Percentiles rank a stretch among this genome's conserved stretches.
Conservation (phyloP, 2,329 filamentous ascomycete genomes). For the Pseudogymnoascus sp. region DNA sequence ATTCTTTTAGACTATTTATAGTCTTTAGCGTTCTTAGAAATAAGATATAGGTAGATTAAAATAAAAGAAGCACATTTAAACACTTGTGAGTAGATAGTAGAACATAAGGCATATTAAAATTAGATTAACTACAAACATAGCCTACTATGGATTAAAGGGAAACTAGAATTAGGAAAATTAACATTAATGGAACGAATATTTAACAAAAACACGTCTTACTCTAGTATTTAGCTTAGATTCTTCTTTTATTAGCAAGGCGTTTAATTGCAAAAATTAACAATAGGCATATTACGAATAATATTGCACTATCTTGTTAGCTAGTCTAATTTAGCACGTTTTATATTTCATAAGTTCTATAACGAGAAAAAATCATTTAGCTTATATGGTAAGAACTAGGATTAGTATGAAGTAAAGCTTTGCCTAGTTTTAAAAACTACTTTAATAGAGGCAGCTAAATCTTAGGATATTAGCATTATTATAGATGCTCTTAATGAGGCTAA, state of each 20-base stretch:
- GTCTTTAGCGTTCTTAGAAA: conserved; percentile 27
- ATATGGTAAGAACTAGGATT: conserved; percentile 11
- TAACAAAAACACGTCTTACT: neutral
- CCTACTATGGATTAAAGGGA: conserved; percentile 34
- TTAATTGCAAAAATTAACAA: conserved; percentile 25
- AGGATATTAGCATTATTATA: conserved; percentile 16
- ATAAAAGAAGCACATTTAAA: conserved; percentile 18
- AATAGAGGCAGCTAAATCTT: neutral
- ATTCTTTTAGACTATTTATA: conserved; percentile 21
- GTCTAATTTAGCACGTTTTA: neutral
- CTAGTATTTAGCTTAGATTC: conserved; percentile 25
- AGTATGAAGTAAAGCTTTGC: conserved; percentile 11
- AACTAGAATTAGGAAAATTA: conserved; percentile 35
- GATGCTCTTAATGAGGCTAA: conserved; percentile 22
- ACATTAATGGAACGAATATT: conserved; percentile 30
- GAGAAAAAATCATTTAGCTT: conserved; percentile 10
- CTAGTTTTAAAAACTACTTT: conserved; percentile 7
- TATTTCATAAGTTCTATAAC: conserved; percentile 8
- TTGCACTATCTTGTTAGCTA: conserved; percentile 25
- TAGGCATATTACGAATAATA: conserved; percentile 32
- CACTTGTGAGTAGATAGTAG: conserved; percentile 29
- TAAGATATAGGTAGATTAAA: conserved; percentile 21
- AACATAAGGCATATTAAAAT: conserved; percentile 18
- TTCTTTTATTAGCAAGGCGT: conserved; percentile 31
- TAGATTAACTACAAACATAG: conserved; percentile 19